Percentiles rank a stretch among this genome's conserved stretches.
phyloP scores from a whole-genome alignment of 352 stramenopile genomes.

The Phytophthora constricta region DNA sequence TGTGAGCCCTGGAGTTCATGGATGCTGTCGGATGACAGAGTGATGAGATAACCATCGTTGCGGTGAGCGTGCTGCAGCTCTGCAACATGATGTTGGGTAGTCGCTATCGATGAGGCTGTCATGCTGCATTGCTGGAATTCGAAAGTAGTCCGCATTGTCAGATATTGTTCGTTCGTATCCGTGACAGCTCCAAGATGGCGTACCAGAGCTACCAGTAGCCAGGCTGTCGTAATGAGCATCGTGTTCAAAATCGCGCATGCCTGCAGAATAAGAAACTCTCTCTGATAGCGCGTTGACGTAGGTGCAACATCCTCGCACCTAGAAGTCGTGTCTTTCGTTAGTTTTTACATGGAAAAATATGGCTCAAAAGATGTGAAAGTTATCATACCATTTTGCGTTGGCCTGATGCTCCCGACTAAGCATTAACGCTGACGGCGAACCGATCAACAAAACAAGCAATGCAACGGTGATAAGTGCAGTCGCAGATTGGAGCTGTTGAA shows the following conservation, averaged over 20 bases:
- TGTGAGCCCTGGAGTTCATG: conserved; percentile 49
- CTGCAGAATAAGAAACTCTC: conserved; percentile 35
- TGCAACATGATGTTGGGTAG: conserved; percentile 10
- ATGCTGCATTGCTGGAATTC: conserved; percentile 31
- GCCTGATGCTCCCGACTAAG: conserved; percentile 47
- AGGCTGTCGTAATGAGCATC: conserved; percentile 51
- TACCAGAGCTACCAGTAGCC: conserved; percentile 66
- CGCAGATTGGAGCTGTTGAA: conserved; percentile 41
- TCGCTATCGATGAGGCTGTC: conserved; percentile 19
- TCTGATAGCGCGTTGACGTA: conserved; percentile 24
- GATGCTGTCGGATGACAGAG: conserved; percentile 46
- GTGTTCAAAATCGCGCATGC: conserved; percentile 47
- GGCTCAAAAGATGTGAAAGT: too few relatives aligned
- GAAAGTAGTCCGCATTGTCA: background rate
- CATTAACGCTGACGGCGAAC: conserved; percentile 49
- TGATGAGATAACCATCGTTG: too few relatives aligned
- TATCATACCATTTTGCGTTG: conserved; percentile 45
- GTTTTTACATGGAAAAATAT: too few relatives aligned
- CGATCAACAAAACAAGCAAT: conserved; percentile 49
- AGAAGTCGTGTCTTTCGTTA: too few relatives aligned
- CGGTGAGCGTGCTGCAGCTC: conserved; percentile 24
- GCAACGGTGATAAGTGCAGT: conserved; percentile 33
- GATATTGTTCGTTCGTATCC: background rate
- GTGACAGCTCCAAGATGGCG: too few relatives aligned
- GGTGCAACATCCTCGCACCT: conserved; percentile 40